phyloP scores from a whole-genome alignment of 306 rosid species.

The Fragaria vesca region DNA sequence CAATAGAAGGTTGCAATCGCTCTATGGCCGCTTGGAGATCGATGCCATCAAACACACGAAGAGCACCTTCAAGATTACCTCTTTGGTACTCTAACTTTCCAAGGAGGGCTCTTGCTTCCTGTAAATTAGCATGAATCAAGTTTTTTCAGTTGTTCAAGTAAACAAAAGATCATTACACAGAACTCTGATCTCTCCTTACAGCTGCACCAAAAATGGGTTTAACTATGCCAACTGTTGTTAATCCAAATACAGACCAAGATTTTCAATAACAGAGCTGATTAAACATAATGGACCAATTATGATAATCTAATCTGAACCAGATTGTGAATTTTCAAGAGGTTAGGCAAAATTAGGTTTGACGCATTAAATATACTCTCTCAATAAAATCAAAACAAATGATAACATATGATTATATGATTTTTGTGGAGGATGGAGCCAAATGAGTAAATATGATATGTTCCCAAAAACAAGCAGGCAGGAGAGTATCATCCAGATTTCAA shows the following conservation, averaged over 20 bases:
- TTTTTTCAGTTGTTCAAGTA: neutral
- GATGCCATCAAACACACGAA: constrained; percentile 88
- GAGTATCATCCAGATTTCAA: neutral
- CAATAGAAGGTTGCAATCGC: constrained; percentile 67
- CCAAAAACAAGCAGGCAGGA: neutral
- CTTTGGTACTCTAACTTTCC: constrained; percentile 98
- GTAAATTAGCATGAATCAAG: constrained; percentile 21
- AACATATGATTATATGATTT: neutral
- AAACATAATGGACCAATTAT: neutral
- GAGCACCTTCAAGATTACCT: constrained; percentile 95
- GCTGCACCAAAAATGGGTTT: neutral
- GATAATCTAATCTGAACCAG: neutral
- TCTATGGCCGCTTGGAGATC: constrained; percentile 93
- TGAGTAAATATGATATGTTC: neutral
- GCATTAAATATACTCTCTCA: neutral
- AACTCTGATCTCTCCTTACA: neutral
- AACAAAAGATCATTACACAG: constrained; percentile 14
- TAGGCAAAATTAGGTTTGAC: neutral
- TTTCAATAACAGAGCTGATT: neutral
- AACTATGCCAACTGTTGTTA: neutral
- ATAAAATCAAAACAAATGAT: neutral
- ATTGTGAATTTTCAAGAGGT: neutral
- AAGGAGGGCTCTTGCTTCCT: constrained; percentile 99
- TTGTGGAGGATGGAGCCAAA: neutral
- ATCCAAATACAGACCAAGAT: neutral